A percentile compares a stretch with the other conserved stretches of the same genome.
phyloP scores from a whole-genome alignment of 352 stramenopile genomes.

The Phytopythium boreale region DNA sequence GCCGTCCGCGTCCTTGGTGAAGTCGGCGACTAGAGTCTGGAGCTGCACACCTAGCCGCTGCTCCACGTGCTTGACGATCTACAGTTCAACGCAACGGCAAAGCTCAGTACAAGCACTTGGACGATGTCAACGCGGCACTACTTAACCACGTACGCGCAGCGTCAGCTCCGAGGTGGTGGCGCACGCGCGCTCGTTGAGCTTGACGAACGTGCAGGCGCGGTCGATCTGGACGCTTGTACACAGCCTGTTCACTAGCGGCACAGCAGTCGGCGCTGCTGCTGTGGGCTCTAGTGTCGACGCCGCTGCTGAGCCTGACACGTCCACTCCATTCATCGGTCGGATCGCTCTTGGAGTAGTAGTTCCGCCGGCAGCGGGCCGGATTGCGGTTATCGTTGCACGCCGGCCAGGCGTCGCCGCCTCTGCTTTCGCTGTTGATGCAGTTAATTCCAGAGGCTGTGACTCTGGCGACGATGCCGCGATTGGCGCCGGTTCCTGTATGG shows the following conservation, averaged over 20 bases:
- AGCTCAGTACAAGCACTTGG: background rate
- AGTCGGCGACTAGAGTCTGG: constrained; percentile 68
- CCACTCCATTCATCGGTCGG: background rate
- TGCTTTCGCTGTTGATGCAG: background rate
- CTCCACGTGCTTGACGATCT: constrained; percentile 79
- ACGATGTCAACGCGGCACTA: background rate
- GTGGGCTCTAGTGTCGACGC: background rate
- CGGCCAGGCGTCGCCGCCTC: background rate
- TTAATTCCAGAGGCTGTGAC: background rate
- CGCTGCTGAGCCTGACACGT: background rate
- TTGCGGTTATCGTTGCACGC: background rate
- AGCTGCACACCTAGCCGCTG: constrained; percentile 54
- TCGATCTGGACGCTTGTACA: constrained; percentile 66
- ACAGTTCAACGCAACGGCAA: background rate
- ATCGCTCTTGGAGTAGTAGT: background rate
- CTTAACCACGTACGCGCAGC: constrained; percentile 33
- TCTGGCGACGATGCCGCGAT: background rate
- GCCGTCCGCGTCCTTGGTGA: constrained; percentile 58
- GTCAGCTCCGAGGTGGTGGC: constrained; percentile 67
- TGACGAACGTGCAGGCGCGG: constrained; percentile 74
- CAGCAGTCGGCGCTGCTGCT: constrained; percentile 14
- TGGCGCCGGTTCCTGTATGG: constrained; percentile 35
- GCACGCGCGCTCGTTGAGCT: constrained; percentile 72
- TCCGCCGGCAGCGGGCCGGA: background rate
- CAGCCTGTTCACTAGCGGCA: constrained; percentile 45